Evolutionary conservation across 2,329 filamentous ascomycete genomes (phyloP).

Genomic region (Colletotrichum sojae): DNA sequence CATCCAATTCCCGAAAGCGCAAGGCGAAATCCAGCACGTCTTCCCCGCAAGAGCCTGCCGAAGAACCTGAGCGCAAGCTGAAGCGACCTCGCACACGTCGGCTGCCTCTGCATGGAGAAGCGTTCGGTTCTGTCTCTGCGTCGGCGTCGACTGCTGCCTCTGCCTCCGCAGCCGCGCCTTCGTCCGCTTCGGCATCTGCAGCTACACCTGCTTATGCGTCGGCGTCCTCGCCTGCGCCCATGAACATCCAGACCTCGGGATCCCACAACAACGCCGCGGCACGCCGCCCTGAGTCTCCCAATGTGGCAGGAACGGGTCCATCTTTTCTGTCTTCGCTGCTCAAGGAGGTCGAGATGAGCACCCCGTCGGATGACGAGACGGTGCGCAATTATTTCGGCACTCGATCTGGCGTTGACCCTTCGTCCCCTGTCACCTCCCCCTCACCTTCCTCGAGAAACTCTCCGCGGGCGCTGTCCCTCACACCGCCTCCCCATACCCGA

Average conservation of each 20-base stretch:
- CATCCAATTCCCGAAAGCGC: conserved; percentile 75
- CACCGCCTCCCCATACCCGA: conserved; percentile 77
- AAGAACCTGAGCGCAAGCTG: conserved; percentile 84
- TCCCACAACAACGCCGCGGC: conserved; percentile 34
- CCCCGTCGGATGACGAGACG: conserved; percentile 71
- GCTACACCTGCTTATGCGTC: conserved; percentile 40
- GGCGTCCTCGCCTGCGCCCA: conserved; percentile 44
- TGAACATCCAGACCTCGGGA: conserved; percentile 40
- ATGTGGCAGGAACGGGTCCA: conserved; percentile 65
- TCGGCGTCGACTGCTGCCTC: not conserved
- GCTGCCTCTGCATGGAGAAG: conserved; percentile 65
- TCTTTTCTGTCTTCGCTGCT: conserved; percentile 90
- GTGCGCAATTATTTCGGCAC: conserved; percentile 55
- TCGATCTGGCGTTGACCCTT: conserved; percentile 51
- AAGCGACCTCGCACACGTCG: conserved; percentile 89
- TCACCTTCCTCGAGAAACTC: conserved; percentile 75
- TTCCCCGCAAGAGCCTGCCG: conserved; percentile 76
- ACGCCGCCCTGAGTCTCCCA: conserved; percentile 28
- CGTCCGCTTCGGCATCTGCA: conserved; percentile 44
- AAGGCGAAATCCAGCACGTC: conserved; percentile 79
- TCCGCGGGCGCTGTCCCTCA: conserved; percentile 76
- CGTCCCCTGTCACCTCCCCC: conserved; percentile 79
- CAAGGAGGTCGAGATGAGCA: conserved; percentile 84
- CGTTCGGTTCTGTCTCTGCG: conserved; percentile 57
- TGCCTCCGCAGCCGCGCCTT: conserved; percentile 13